Evolutionary conservation across 169 alveolate species (phyloP).

Genomic region (Neospora caninum): DNA sequence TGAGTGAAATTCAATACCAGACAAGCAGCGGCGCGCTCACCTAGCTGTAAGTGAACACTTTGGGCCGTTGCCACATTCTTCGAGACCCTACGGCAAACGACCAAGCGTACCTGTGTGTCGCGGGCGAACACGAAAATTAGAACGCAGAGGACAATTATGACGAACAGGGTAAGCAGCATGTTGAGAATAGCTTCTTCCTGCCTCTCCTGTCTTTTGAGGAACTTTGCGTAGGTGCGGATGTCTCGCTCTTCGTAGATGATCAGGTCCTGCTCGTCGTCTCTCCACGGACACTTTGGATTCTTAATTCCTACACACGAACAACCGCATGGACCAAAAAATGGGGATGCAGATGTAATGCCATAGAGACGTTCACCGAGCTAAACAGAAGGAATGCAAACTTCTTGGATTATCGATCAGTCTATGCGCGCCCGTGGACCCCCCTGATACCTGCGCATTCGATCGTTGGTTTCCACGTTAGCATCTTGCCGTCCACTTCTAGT

Average conservation of each 20-base stretch:
- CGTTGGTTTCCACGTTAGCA: neutral
- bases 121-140: constrained; percentile 77
- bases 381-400: no score
- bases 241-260: constrained; percentile 11
- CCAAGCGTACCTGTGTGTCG: constrained; percentile 72
- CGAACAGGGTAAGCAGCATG: constrained; percentile 38
- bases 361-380: no score
- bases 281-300: constrained; percentile 19
- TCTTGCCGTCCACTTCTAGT: neutral
- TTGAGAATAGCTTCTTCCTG: constrained; percentile 36
- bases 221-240: constrained; percentile 14
- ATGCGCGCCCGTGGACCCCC: neutral
- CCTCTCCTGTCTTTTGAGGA: constrained; percentile 22
- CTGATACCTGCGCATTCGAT: constrained; percentile 16
- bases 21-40: neutral
- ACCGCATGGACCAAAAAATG: neutral
- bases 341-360: neutral
- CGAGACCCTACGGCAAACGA: no score
- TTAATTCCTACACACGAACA: neutral
- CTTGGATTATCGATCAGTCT: no score
- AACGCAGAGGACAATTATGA: constrained; percentile 69
- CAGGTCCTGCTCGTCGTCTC: constrained; percentile 35
- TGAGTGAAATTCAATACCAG: neutral
- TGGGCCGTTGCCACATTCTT: no score
- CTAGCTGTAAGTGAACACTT: neutral